Base-by-base conservation (phyloP, 768 basidiomycete species). In the Serpula lacrymans region DNA sequence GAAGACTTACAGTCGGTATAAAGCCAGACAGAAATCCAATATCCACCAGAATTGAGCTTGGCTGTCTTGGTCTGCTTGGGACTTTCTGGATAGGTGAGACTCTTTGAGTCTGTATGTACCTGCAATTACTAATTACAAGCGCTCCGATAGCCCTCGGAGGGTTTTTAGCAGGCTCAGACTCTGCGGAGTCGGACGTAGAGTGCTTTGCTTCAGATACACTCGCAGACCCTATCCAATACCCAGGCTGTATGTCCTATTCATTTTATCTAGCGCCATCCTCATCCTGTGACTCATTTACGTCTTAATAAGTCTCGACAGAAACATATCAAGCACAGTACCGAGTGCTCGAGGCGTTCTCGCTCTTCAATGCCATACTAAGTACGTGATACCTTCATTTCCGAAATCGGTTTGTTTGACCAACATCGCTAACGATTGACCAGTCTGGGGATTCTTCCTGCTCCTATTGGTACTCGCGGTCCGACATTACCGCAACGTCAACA, bases 271-370 rank as follows among this genome's bases (percentile, higher is more conserved):
- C n/a, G 33, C 21, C 23, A 27, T 22, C 8, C 20, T 40, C 13
- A n/a, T 3, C 26, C 9, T 45, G 35, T 43, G 42, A 51, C 42
- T 26, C 31, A 50, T 17, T 35, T 40, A n/a, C n/a, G n/a, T n/a
- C n/a, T 27, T 22, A 7, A 14, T 13, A 52, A 90, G 88, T 89
- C 64, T 80, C 85, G 41, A 89, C 87, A 17, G 84, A 88, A 52
- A 85, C 85, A 45, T 91, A 84, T 59, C 88, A 88, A 49, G 87
- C 88, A n/a, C 88, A 89, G 69, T 90, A 89, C 58, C 79, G 82
- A 21, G 88, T 89, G 14, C 69, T 91, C 44, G 85, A 81, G 60
- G 77, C 82, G 13, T 90, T 90, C 62, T 78, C 88, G 5, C 63
- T 90, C 41, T 78, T 91, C 60, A 90, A 89, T 52, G 78, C 83